A percentile compares a stretch with the other conserved stretches of the same genome.
Conservation (phyloP, 1,139 yeast genomes). For the Suhomyces yuchorum region DNA sequence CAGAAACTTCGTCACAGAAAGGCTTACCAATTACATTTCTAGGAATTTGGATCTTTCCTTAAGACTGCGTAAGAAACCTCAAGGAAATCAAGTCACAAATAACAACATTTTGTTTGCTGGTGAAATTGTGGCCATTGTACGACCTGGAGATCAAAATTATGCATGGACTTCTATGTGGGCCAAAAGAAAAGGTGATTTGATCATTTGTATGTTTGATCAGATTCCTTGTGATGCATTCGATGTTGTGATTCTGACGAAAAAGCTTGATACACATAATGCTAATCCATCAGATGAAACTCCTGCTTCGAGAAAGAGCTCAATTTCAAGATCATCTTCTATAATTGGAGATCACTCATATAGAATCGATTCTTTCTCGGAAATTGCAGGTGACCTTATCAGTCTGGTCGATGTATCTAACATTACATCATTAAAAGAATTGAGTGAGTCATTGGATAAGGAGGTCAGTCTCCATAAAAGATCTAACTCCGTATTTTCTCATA, state of each 20-base stretch:
- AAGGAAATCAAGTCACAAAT: slow-evolving; percentile 27
- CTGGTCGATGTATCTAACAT: slow-evolving; percentile 24
- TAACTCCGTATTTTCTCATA: slow-evolving; percentile 3
- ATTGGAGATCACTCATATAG: slow-evolving; percentile 18
- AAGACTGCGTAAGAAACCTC: slow-evolving; percentile 12
- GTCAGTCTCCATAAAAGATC: slow-evolving; percentile 14
- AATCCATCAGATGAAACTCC: slow-evolving; percentile 4
- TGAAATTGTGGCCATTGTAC: slow-evolving; percentile 58
- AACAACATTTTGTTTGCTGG: slow-evolving; percentile 48
- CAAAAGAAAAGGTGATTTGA: slow-evolving; percentile 65
- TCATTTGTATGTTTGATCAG: slow-evolving; percentile 86
- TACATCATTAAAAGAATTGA: slow-evolving; percentile 29
- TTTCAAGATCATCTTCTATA: neutral
- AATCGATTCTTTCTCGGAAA: slow-evolving; percentile 40
- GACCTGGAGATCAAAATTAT: slow-evolving; percentile 51
- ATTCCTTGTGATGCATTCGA: slow-evolving; percentile 81
- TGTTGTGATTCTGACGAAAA: slow-evolving; percentile 47
- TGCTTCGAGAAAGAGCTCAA: slow-evolving; percentile 1
- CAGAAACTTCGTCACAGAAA: slow-evolving; percentile 62
- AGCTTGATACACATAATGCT: slow-evolving; percentile 9
- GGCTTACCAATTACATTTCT: slow-evolving; percentile 41
- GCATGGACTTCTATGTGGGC: slow-evolving; percentile 92
- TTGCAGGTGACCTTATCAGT: slow-evolving; percentile 44
- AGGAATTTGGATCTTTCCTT: slow-evolving; percentile 19
- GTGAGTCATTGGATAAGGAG: slow-evolving; percentile 27